Evolutionary conservation across 1,284 basidiomycete species (phyloP).

Genomic region (Rhodotorula glutinis): DNA sequence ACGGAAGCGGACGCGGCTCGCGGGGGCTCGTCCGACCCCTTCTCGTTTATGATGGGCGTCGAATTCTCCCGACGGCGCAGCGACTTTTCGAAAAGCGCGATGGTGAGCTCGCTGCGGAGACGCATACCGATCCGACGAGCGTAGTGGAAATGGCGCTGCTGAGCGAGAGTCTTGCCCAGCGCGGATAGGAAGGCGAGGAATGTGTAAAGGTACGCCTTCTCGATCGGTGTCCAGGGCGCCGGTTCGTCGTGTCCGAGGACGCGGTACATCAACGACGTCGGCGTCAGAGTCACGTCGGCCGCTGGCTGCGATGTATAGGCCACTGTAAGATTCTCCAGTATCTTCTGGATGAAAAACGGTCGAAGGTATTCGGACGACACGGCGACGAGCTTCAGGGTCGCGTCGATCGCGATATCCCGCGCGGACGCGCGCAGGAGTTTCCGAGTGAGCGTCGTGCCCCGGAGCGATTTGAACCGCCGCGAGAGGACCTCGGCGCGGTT

Average conservation of each 20-base stretch:
- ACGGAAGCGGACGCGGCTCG: conserved; percentile 38
- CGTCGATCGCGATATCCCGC: conserved; percentile 69
- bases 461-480: conserved; percentile 18
- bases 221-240: conserved; percentile 45
- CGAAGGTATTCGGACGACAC: conserved; percentile 29
- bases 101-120: conserved; percentile 43
- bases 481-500: conserved; percentile 51
- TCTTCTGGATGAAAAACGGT: conserved; percentile 33
- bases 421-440: conserved; percentile 66
- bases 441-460: conserved; percentile 57
- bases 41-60: background rate
- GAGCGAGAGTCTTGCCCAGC: conserved; percentile 47
- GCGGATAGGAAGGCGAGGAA: conserved; percentile 50
- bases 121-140: conserved; percentile 47
- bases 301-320: conserved; percentile 1
- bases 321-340: conserved; percentile 32
- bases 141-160: conserved; percentile 47
- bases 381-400: conserved; percentile 59
- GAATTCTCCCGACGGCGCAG: conserved; percentile 44
- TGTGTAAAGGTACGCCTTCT: conserved; percentile 68
- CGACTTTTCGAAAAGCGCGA: conserved; percentile 46
- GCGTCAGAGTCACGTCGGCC: background rate
- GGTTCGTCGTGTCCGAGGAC: background rate
- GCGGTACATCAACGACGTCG: background rate
- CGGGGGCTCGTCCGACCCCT: background rate